Conservation (phyloP, 2,329 filamentous ascomycete genomes). For the Diplodia intermedia region DNA sequence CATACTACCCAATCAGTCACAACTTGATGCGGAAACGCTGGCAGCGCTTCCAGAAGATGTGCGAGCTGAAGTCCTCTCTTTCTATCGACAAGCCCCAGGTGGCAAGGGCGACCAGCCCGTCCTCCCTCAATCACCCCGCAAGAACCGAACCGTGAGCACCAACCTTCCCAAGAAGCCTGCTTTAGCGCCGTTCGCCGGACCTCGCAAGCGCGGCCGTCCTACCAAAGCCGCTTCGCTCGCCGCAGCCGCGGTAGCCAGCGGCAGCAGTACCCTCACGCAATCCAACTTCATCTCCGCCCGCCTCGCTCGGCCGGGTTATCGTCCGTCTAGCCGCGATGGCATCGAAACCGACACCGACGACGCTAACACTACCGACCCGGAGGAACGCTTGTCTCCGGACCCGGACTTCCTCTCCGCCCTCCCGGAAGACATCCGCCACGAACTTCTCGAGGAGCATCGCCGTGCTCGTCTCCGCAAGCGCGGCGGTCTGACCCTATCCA, state of each 20-base stretch:
- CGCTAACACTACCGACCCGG: constrained; percentile 7
- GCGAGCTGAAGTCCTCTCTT: constrained; percentile 79
- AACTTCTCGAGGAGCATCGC: constrained; percentile 78
- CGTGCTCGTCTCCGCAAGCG: constrained; percentile 57
- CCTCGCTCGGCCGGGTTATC: constrained; percentile 18
- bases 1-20: constrained; percentile 65
- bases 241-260: constrained; percentile 58
- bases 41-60: constrained; percentile 84
- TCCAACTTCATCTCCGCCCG: constrained; percentile 69
- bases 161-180: constrained; percentile 55
- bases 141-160: constrained; percentile 59
- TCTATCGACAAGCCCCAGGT: constrained; percentile 58
- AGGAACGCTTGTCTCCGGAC: constrained; percentile 38
- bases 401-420: constrained; percentile 80
- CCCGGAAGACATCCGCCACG: constrained; percentile 78
- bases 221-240: constrained; percentile 46
- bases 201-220: constrained; percentile 67
- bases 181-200: constrained; percentile 58
- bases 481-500: constrained; percentile 8
- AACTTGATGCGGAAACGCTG: constrained; percentile 85
- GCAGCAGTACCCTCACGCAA: constrained; percentile 63
- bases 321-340: constrained; percentile 41
- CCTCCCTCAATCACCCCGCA: constrained; percentile 57
- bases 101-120: constrained; percentile 41
- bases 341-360: constrained; percentile 42